Percentiles rank a stretch among this genome's conserved stretches.
Evolutionary conservation across 2,329 filamentous ascomycete species (phyloP).

Genomic region (Colletotrichum euphorbiae): DNA sequence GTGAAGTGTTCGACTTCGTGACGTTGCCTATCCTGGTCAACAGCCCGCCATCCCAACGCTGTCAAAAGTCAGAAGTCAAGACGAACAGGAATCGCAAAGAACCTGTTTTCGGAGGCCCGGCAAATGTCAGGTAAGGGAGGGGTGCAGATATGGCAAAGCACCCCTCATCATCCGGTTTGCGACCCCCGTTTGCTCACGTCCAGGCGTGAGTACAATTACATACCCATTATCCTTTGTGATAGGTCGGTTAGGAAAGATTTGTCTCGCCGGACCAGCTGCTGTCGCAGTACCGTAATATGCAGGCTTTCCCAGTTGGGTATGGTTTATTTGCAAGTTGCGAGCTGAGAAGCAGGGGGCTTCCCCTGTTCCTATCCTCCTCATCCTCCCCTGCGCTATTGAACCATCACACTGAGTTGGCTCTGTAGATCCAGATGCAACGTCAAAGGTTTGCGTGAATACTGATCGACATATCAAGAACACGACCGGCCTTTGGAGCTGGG

Average conservation of each 20-base stretch:
- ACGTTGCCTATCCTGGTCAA: neutral
- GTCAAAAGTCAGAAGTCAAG: neutral
- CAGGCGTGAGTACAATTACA: no score
- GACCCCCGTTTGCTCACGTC: neutral
- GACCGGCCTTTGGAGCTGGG: neutral
- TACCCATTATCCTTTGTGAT: neutral
- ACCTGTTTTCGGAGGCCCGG: slow-evolving; percentile 5
- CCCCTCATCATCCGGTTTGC: no score
- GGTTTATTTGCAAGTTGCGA: slow-evolving; percentile 12
- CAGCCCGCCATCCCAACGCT: neutral
- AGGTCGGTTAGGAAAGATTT: slow-evolving; percentile 8
- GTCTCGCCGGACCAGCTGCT: slow-evolving; percentile 8
- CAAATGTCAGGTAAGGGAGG: slow-evolving; percentile 24
- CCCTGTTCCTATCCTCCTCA: neutral
- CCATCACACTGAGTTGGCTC: neutral
- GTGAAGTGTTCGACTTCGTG: neutral
- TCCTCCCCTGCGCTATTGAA: slow-evolving; percentile 8
- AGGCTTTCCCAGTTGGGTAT: slow-evolving; percentile 17
- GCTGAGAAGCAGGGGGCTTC: slow-evolving; percentile 7
- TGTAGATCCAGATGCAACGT: slow-evolving; percentile 26
- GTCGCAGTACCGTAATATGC: slow-evolving; percentile 5
- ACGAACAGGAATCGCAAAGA: neutral
- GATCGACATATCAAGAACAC: slow-evolving; percentile 21
- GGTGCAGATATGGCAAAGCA: neutral
- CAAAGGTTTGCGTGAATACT: slow-evolving; percentile 3